A percentile compares a stretch with the other conserved stretches of the same genome.
Evolutionary conservation across 495 filamentous ascomycete genomes (phyloP).

Genomic region (Talaromyces thailandensis): DNA sequence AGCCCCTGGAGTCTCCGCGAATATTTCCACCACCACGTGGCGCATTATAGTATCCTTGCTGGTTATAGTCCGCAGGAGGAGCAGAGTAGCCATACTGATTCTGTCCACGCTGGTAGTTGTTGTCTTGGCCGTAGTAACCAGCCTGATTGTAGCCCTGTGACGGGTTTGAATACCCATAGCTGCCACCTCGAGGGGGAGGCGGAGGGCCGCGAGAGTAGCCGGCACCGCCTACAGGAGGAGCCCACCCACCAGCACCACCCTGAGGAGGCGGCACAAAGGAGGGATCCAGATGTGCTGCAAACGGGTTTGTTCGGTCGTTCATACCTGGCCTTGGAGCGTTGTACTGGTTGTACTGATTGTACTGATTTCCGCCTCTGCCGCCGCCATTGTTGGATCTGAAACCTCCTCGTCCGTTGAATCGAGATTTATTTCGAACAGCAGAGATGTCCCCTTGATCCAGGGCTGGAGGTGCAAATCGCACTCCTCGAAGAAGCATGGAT

Average conservation of each 20-base stretch:
- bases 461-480: slow-evolving; percentile 58
- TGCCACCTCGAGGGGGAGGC: slow-evolving; percentile 31
- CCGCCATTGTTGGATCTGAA: slow-evolving; percentile 43
- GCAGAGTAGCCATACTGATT: slow-evolving; percentile 21
- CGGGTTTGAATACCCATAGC: slow-evolving; percentile 17
- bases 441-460: slow-evolving; percentile 68
- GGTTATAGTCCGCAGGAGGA: slow-evolving; percentile 12
- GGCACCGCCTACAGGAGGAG: slow-evolving; percentile 23
- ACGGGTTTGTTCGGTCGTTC: slow-evolving; percentile 40
- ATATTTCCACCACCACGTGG: background rate
- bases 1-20: background rate
- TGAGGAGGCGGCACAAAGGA: slow-evolving; percentile 32
- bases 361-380: slow-evolving; percentile 44
- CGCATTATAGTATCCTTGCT: slow-evolving; percentile 14
- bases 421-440: slow-evolving; percentile 49
- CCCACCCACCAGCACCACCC: slow-evolving; percentile 30
- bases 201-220: slow-evolving; percentile 33
- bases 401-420: slow-evolving; percentile 52
- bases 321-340: slow-evolving; percentile 8
- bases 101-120: slow-evolving; percentile 19
- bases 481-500: slow-evolving; percentile 85
- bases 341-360: slow-evolving; percentile 42
- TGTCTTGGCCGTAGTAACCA: slow-evolving; percentile 13
- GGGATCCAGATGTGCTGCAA: slow-evolving; percentile 45
- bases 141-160: slow-evolving; percentile 18